Evolutionary conservation across 2,329 filamentous ascomycete species (phyloP).

Genomic region (Pseudogymnoascus destructans): DNA sequence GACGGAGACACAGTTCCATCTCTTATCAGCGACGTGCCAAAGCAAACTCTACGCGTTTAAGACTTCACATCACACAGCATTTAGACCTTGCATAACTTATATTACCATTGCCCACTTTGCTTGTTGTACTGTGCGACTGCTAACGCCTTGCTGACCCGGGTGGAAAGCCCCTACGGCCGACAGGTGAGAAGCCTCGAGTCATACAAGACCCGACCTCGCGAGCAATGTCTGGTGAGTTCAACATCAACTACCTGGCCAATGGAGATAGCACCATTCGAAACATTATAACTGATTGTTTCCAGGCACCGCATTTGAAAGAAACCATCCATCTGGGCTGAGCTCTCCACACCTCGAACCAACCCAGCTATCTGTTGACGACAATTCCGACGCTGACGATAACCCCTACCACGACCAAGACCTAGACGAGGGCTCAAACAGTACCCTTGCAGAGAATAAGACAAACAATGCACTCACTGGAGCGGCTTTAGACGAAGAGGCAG

Average conservation of each 20-base stretch:
- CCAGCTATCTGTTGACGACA: conserved; percentile 2
- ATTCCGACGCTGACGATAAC: conserved; percentile 15
- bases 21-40: conserved; percentile 2
- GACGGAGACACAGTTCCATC: neutral
- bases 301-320: neutral
- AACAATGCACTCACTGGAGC: neutral
- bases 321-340: neutral
- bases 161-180: neutral
- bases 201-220: neutral
- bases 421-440: conserved; percentile 5
- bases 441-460: conserved; percentile 6
- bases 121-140: neutral
- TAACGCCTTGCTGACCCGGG: neutral
- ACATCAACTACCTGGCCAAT: neutral
- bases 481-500: conserved; percentile 12
- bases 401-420: conserved; percentile 11
- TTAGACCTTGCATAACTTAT: neutral
- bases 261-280: neutral
- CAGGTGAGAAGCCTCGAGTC: neutral
- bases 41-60: conserved; percentile 1
- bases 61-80: conserved; percentile 1
- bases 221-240: conserved; percentile 4
- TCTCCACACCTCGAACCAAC: conserved; percentile 4
- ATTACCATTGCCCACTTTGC: neutral
- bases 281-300: neutral